These are phyloP conservation scores for Candida easanensis DNA, from an alignment of 805 yeast genomes.

Conservation along the genomic window DNA sequence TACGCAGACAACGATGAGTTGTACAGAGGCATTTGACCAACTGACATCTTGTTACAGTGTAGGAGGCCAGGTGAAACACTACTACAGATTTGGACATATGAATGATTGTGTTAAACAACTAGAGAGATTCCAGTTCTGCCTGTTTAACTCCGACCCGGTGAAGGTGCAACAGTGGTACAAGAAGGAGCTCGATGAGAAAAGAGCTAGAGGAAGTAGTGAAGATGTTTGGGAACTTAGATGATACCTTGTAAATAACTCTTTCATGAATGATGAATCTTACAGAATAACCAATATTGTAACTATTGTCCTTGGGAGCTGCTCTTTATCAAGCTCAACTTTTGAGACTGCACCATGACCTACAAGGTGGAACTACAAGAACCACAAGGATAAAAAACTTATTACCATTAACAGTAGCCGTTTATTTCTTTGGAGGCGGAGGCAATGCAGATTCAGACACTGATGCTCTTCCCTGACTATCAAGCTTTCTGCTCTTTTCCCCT, in stretches of 20 bases:
- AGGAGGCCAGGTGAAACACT: slow-evolving; percentile 85
- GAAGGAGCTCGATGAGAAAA: slow-evolving; percentile 55
- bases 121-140: slow-evolving; percentile 77
- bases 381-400: no score
- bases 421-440: slow-evolving; percentile 36
- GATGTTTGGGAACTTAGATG: slow-evolving; percentile 66
- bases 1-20: slow-evolving; percentile 50
- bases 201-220: slow-evolving; percentile 72
- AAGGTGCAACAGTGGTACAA: slow-evolving; percentile 75
- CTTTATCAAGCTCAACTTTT: no score
- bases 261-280: neutral
- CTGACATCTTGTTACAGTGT: slow-evolving; percentile 81
- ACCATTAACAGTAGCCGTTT: neutral
- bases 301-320: no score
- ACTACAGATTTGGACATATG: slow-evolving; percentile 80
- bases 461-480: slow-evolving; percentile 33
- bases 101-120: slow-evolving; percentile 68
- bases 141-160: slow-evolving; percentile 54
- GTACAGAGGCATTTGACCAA: slow-evolving; percentile 85
- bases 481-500: slow-evolving; percentile 36
- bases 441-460: slow-evolving; percentile 18
- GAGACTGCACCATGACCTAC: no score
- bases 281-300: no score
- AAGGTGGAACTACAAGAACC: no score
- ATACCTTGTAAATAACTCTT: neutral